Conservation (phyloP, 768 basidiomycete genomes). For the Lactarius indigo region DNA sequence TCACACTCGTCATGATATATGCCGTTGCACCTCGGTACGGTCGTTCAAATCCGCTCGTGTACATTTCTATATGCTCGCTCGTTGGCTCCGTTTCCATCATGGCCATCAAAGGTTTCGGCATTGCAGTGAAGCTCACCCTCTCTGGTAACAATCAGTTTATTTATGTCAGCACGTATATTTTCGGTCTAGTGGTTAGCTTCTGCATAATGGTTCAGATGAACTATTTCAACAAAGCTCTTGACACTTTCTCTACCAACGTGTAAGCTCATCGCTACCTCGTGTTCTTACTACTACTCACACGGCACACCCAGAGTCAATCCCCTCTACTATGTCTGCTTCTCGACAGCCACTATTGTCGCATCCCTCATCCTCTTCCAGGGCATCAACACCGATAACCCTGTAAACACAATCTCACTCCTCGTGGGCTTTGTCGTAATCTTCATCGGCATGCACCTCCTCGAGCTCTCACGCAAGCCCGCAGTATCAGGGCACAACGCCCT, state of each 20-base stretch:
- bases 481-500: slow-evolving; percentile 50
- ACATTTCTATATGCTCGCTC: slow-evolving; percentile 94
- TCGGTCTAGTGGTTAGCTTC: slow-evolving; percentile 72
- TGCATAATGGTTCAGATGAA: slow-evolving; percentile 95
- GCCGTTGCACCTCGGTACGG: slow-evolving; percentile 80
- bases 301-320: slow-evolving; percentile 75
- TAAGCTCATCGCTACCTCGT: slow-evolving; percentile 42
- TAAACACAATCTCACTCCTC: slow-evolving; percentile 82
- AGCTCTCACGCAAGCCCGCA: slow-evolving; percentile 64
- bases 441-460: slow-evolving; percentile 94
- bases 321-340: slow-evolving; percentile 97
- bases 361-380: slow-evolving; percentile 97
- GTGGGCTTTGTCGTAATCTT: slow-evolving; percentile 91
- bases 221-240: slow-evolving; percentile 97
- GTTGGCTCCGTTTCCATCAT: slow-evolving; percentile 97
- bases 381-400: slow-evolving; percentile 82
- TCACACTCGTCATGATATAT: slow-evolving; percentile 86
- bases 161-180: slow-evolving; percentile 94
- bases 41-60: slow-evolving; percentile 82
- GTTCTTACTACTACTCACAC: neutral
- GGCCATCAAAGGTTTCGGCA: slow-evolving; percentile 98
- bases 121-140: slow-evolving; percentile 92
- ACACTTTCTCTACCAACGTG: slow-evolving; percentile 97
- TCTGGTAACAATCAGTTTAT: slow-evolving; percentile 93
- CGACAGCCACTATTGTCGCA: slow-evolving; percentile 87